phyloP scores from a whole-genome alignment of 306 rosid genomes.

The Trifolium pratense region DNA sequence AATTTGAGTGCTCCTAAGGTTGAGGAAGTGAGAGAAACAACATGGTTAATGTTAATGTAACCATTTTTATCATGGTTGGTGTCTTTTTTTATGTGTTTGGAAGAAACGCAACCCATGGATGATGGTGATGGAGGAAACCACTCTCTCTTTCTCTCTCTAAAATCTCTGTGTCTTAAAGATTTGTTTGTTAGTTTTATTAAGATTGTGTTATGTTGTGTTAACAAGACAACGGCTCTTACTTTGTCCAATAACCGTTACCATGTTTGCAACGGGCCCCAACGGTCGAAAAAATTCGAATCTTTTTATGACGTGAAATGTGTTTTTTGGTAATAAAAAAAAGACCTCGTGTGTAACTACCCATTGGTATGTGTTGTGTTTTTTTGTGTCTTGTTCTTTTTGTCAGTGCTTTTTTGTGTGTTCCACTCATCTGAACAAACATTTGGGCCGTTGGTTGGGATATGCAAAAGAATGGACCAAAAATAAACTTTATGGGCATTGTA shows the following conservation, averaged over 20 bases:
- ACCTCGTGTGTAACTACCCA: not conserved
- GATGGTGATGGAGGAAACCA: not conserved
- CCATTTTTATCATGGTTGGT: conserved; percentile 58
- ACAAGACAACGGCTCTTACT: conserved; percentile 43
- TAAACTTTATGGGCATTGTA: too few species aligned
- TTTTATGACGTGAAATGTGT: not conserved
- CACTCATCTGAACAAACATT: too few species aligned
- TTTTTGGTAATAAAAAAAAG: conserved; percentile 19
- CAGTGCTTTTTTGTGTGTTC: not conserved
- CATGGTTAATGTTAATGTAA: conserved; percentile 61
- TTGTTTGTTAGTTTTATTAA: conserved; percentile 41
- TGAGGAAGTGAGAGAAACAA: conserved; percentile 87
- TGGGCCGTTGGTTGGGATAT: too few species aligned
- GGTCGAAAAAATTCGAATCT: conserved; percentile 85
- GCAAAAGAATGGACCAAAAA: too few species aligned
- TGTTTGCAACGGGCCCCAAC: conserved; percentile 72
- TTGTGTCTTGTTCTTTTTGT: not conserved
- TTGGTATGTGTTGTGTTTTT: not conserved
- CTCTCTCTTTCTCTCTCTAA: conserved; percentile 8
- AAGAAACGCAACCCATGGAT: conserved; percentile 93
- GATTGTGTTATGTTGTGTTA: not conserved
- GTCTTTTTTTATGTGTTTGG: conserved; percentile 69
- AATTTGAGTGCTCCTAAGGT: conserved; percentile 82
- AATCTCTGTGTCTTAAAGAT: not conserved
- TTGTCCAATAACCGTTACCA: conserved; percentile 62